Conservation (phyloP, 176 grass and related monocot genomes). For the Miscanthus lutarioriparius region DNA sequence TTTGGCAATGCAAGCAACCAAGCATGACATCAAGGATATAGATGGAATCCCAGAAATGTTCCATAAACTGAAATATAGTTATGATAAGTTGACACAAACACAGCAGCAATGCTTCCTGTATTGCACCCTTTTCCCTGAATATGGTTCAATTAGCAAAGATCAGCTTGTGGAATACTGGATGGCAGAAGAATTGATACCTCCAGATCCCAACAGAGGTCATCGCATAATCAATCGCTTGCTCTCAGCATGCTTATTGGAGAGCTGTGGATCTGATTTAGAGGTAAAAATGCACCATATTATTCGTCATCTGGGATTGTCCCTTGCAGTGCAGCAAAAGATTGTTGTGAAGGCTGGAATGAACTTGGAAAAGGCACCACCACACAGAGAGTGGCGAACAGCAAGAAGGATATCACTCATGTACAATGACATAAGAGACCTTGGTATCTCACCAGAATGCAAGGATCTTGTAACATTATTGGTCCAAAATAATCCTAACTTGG, state of each 20-base stretch:
- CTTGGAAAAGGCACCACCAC: conserved; percentile 37
- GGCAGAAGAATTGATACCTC: conserved; percentile 50
- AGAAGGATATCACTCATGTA: conserved; percentile 64
- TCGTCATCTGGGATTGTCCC: conserved; percentile 34
- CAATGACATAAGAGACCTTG: conserved; percentile 45
- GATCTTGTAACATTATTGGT: conserved; percentile 58
- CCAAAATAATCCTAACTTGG: conserved; percentile 57
- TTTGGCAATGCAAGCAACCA: conserved; percentile 16
- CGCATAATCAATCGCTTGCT: conserved; percentile 37
- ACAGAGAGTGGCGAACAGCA: conserved; percentile 25
- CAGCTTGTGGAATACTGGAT: conserved; percentile 65
- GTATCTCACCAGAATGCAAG: conserved; percentile 38
- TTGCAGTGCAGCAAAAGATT: conserved; percentile 23
- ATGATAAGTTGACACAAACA: conserved; percentile 32
- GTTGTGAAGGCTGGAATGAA: conserved; percentile 44
- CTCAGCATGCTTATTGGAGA: conserved; percentile 49
- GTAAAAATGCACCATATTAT: conserved; percentile 68
- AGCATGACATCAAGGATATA: conserved; percentile 13
- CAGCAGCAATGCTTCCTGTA: conserved; percentile 56
- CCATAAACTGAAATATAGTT: conserved; percentile 48
- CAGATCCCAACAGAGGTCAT: conserved; percentile 32
- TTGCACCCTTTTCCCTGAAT: conserved; percentile 57
- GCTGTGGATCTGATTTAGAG: conserved; percentile 23
- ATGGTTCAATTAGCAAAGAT: conserved; percentile 53
- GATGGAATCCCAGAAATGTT: conserved; percentile 48